Conservation (phyloP, 148 eudicot genomes). For the Fagopyrum tataricum region DNA sequence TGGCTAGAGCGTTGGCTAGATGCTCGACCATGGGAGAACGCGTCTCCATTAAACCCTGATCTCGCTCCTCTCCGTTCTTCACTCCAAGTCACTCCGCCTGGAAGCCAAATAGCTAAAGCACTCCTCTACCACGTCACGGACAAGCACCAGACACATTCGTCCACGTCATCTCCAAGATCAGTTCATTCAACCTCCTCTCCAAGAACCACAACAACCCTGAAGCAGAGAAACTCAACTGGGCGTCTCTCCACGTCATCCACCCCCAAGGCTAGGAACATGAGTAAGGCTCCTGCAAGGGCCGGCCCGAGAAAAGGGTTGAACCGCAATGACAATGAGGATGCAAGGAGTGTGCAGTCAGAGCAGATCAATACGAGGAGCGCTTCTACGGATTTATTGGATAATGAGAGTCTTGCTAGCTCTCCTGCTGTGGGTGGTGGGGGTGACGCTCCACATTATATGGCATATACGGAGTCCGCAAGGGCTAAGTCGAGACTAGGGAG, state of each 20-base stretch:
- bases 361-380: neutral
- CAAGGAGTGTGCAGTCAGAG: constrained; percentile 9
- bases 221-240: neutral
- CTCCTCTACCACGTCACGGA: constrained; percentile 11
- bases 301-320: neutral
- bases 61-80: constrained; percentile 1
- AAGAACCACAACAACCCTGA: neutral
- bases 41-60: neutral
- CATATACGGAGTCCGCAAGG: constrained; percentile 12
- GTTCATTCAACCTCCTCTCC: neutral
- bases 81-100: neutral
- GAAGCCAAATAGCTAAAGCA: constrained; percentile 13
- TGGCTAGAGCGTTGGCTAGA: constrained; percentile 14
- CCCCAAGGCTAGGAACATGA: neutral
- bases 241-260: constrained; percentile 11
- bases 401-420: constrained; percentile 9
- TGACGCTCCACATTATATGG: constrained; percentile 7
- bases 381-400: neutral
- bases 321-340: neutral
- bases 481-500: constrained; percentile 9
- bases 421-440: neutral
- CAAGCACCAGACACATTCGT: neutral
- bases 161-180: constrained; percentile 11
- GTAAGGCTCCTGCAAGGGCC: neutral
- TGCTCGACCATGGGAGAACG: neutral